These are phyloP conservation scores for Jaapia argillacea DNA, from an alignment of 768 basidiomycete species.

Conservation along the genomic window DNA sequence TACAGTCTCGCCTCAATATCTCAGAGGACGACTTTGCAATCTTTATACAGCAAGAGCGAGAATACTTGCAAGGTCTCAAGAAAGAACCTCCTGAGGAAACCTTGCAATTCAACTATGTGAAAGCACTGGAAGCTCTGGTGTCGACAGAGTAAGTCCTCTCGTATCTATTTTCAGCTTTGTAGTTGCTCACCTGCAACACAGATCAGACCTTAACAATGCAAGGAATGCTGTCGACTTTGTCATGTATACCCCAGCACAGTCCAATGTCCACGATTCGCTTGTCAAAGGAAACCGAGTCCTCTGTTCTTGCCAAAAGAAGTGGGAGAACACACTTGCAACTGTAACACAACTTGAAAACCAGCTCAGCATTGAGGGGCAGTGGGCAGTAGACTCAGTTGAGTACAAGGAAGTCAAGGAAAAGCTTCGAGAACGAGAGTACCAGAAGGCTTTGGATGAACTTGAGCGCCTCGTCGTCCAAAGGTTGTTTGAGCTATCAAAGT, in stretches of 20 bases:
- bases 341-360: conserved; percentile 6
- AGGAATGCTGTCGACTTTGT: neutral
- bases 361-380: conserved; percentile 8
- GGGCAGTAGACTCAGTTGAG: conserved; percentile 6
- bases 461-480: conserved; percentile 20
- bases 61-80: conserved; percentile 6
- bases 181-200: neutral
- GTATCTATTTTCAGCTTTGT: neutral
- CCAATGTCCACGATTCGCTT: neutral
- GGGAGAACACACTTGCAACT: conserved; percentile 1
- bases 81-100: conserved; percentile 6
- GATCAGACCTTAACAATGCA: neutral
- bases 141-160: conserved; percentile 1
- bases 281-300: neutral
- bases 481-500: conserved; percentile 14
- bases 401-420: conserved; percentile 8
- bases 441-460: conserved; percentile 16
- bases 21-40: conserved; percentile 4
- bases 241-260: neutral
- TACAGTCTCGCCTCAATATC: neutral
- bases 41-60: conserved; percentile 8
- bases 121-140: conserved; percentile 4
- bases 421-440: conserved; percentile 8
- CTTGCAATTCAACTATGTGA: conserved; percentile 7
- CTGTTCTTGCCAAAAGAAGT: neutral